Percentiles rank a stretch among this genome's conserved stretches.
Conservation (phyloP, 176 grass and related monocot genomes). For the Avena insularis region DNA sequence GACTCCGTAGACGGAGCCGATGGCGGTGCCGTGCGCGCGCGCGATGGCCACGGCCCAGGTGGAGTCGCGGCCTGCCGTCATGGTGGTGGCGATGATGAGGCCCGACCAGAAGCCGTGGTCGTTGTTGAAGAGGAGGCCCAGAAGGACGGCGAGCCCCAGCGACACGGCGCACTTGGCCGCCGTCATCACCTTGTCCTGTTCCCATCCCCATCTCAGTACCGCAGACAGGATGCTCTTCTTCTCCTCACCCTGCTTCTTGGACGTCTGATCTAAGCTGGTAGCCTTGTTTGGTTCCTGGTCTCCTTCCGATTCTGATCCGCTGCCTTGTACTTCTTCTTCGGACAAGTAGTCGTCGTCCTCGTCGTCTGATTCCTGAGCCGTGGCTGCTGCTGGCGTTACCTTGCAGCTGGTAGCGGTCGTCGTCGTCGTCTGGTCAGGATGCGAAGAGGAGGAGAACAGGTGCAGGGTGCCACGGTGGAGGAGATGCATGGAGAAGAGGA, state of each 20-base stretch:
- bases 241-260: neutral
- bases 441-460: neutral
- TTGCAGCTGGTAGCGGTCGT: neutral
- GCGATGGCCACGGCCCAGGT: slow-evolving; percentile 61
- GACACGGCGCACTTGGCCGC: slow-evolving; percentile 68
- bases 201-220: slow-evolving; percentile 2
- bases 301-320: slow-evolving; percentile 13
- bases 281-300: slow-evolving; percentile 25
- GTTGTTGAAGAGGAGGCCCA: slow-evolving; percentile 74
- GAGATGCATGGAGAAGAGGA: slow-evolving; percentile 70
- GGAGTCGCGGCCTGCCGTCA: slow-evolving; percentile 54
- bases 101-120: slow-evolving; percentile 85
- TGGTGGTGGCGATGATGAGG: slow-evolving; percentile 80
- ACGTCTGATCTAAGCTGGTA: neutral
- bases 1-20: slow-evolving; percentile 75
- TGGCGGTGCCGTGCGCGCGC: slow-evolving; percentile 67
- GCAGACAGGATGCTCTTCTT: slow-evolving; percentile 31
- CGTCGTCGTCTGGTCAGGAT: no score
- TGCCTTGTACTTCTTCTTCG: neutral
- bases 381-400: neutral
- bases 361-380: neutral
- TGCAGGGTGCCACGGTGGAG: slow-evolving; percentile 37
- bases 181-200: slow-evolving; percentile 20
- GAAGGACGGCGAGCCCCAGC: slow-evolving; percentile 68
- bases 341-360: neutral